Conservation (phyloP, 306 rosid genomes). For the Dryas alaskensis region DNA sequence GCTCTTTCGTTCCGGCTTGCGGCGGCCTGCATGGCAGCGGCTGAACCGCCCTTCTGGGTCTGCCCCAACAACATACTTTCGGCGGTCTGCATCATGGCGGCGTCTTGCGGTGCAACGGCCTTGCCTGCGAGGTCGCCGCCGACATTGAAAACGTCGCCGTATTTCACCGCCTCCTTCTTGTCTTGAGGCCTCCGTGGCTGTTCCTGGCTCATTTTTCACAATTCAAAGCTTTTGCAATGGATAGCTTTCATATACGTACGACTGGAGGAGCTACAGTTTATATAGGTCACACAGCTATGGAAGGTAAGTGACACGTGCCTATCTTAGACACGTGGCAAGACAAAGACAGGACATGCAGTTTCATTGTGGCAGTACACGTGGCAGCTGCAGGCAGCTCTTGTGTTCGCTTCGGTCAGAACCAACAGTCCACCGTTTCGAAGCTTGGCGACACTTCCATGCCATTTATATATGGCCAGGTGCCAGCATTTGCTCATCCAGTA, state of each 20-base stretch:
- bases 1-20: constrained; percentile 53
- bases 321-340: too few relatives aligned
- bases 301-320: too few relatives aligned
- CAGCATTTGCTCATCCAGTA: too few relatives aligned
- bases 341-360: not conserved
- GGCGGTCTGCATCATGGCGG: constrained; percentile 79
- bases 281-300: too few relatives aligned
- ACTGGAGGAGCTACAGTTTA: too few relatives aligned
- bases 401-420: not conserved
- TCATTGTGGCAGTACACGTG: not conserved
- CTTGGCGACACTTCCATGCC: constrained; percentile 1
- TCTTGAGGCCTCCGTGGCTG: constrained; percentile 41
- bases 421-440: not conserved
- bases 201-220: constrained; percentile 48
- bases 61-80: constrained; percentile 54
- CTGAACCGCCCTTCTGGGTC: constrained; percentile 55
- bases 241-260: not conserved
- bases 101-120: constrained; percentile 63
- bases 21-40: constrained; percentile 64
- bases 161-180: constrained; percentile 43
- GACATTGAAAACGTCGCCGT: constrained; percentile 61
- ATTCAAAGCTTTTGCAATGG: not conserved
- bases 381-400: not conserved
- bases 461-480: not conserved
- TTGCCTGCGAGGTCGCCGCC: constrained; percentile 54